phyloP scores from a whole-genome alignment of 495 filamentous ascomycete species.

The Aspergillus nidulans region DNA sequence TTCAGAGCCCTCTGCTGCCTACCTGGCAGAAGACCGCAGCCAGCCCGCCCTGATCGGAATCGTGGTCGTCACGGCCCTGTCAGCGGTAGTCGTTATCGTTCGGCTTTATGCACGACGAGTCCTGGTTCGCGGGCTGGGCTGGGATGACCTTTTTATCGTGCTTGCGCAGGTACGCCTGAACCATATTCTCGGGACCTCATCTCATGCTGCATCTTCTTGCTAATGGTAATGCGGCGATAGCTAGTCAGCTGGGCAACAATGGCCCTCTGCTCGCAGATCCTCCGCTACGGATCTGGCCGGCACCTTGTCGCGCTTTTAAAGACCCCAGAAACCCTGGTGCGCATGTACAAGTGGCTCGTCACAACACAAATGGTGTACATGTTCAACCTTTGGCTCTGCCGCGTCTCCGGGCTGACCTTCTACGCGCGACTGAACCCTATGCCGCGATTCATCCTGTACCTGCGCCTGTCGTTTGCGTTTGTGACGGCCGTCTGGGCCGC shows the following conservation, averaged over 20 bases:
- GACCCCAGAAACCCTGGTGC: background rate
- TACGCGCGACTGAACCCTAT: slow-evolving; percentile 22
- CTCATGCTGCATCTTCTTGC: too few species aligned
- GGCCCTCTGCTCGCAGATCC: background rate
- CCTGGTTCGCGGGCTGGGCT: slow-evolving; percentile 1
- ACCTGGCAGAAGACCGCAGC: slow-evolving; percentile 4
- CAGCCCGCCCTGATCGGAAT: background rate
- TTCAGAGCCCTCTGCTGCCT: background rate
- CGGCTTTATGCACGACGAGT: slow-evolving; percentile 1
- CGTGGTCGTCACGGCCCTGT: background rate
- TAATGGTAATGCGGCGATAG: too few species aligned
- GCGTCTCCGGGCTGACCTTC: slow-evolving; percentile 20
- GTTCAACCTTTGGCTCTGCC: slow-evolving; percentile 18
- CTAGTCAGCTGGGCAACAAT: background rate
- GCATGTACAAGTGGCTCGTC: slow-evolving; percentile 9
- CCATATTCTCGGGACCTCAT: too few species aligned
- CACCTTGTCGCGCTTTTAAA: background rate
- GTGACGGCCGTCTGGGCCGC: slow-evolving; percentile 14
- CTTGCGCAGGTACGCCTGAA: background rate
- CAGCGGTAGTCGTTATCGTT: background rate
- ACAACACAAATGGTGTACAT: slow-evolving; percentile 18
- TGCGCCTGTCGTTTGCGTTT: slow-evolving; percentile 10
- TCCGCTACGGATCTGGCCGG: background rate
- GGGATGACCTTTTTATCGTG: slow-evolving; percentile 1
- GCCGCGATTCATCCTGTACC: slow-evolving; percentile 16